A percentile compares a stretch with the other conserved stretches of the same genome.
These are phyloP conservation scores for Fusarium fracticaudum DNA, from an alignment of 2,329 filamentous ascomycete genomes.

Conservation along the genomic window DNA sequence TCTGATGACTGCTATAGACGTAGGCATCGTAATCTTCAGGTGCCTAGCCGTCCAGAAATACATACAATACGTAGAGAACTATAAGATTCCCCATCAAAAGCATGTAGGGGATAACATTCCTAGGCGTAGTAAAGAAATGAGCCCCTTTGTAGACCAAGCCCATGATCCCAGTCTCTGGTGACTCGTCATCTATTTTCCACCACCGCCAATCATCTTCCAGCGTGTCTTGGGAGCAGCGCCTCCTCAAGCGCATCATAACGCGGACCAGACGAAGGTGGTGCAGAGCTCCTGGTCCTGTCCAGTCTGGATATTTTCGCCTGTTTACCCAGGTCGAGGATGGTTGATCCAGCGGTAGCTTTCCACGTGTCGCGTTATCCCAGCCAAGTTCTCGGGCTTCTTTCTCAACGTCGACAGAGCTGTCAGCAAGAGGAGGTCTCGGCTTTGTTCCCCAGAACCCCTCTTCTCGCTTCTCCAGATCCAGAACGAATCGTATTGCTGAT, in stretches of 20 bases:
- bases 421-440: not conserved
- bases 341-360: not conserved
- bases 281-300: not conserved
- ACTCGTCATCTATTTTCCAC: not conserved
- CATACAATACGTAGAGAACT: too few relatives aligned
- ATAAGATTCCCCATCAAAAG: too few relatives aligned
- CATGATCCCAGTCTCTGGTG: too few relatives aligned
- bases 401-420: not conserved
- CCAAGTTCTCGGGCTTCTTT: not conserved
- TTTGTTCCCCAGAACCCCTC: not conserved
- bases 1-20: too few relatives aligned
- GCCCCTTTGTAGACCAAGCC: too few relatives aligned
- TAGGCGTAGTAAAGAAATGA: too few relatives aligned
- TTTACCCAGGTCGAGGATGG: not conserved
- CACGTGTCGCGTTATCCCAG: not conserved
- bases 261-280: accelerated
- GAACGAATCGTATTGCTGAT: not conserved
- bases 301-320: not conserved
- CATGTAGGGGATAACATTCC: too few relatives aligned
- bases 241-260: not conserved
- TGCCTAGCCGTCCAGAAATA: too few relatives aligned
- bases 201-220: not conserved
- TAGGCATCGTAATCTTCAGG: too few relatives aligned
- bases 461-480: not conserved
- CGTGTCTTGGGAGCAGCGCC: accelerated